phyloP scores from a whole-genome alignment of 441 rosid genomes.

The California macrophylla region DNA sequence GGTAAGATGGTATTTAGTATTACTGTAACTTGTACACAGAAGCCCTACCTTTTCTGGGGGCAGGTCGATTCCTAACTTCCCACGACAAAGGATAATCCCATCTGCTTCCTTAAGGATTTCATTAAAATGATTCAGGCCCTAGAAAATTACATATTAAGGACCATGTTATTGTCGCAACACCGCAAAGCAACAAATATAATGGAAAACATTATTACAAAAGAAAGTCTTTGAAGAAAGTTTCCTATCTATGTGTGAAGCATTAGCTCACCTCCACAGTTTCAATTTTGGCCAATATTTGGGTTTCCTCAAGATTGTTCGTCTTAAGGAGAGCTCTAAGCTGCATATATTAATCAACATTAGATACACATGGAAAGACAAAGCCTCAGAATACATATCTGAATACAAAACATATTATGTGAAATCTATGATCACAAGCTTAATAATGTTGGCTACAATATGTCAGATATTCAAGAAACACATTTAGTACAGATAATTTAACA shows the following conservation, averaged over 20 bases:
- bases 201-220: background rate
- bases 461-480: too few species aligned
- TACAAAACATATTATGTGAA: too few species aligned
- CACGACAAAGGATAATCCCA: constrained; percentile 26
- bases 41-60: constrained; percentile 23
- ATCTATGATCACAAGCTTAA: background rate
- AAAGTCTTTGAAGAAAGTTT: background rate
- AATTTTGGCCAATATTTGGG: constrained; percentile 23
- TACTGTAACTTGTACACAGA: background rate
- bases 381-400: background rate
- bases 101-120: constrained; percentile 25
- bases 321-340: constrained; percentile 28
- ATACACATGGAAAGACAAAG: background rate
- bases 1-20: background rate
- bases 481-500: too few species aligned
- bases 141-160: background rate
- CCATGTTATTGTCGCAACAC: background rate
- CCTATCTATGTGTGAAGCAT: background rate
- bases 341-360: background rate
- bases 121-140: constrained; percentile 21
- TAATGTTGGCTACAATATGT: background rate
- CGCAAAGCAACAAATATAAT: background rate
- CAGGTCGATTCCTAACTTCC: constrained; percentile 25
- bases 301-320: constrained; percentile 19
- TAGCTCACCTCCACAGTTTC: constrained; percentile 24